phyloP scores from a whole-genome alignment of 257 asterid species.

The Pogostemon cablin region DNA sequence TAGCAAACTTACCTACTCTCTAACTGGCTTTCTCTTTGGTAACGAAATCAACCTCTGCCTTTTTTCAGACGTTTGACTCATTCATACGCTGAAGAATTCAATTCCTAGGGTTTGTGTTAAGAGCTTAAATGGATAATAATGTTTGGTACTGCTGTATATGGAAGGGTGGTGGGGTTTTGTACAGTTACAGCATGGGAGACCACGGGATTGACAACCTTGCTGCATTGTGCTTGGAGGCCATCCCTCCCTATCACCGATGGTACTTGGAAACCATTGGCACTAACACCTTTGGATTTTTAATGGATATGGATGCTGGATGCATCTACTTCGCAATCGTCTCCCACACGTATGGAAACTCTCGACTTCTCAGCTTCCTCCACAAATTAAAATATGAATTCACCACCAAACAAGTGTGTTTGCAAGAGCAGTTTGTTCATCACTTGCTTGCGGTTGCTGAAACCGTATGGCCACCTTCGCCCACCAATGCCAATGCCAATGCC shows the following conservation, averaged over 20 bases:
- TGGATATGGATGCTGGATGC: slow-evolving; percentile 44
- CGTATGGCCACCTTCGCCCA: not conserved
- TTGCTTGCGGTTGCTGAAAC: slow-evolving; percentile 39
- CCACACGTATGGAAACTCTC: slow-evolving; percentile 43
- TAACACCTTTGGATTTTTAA: slow-evolving; percentile 57
- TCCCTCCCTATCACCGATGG: slow-evolving; percentile 76
- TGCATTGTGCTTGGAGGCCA: slow-evolving; percentile 59
- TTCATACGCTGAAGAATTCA: too few relatives aligned
- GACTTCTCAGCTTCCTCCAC: slow-evolving; percentile 49
- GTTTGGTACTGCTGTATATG: slow-evolving; percentile 70
- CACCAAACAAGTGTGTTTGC: slow-evolving; percentile 43
- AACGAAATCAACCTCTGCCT: too few relatives aligned
- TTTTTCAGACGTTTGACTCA: too few relatives aligned
- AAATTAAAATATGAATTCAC: slow-evolving; percentile 61
- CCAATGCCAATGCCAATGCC: too few relatives aligned
- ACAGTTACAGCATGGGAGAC: slow-evolving; percentile 51
- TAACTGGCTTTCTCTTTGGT: too few relatives aligned
- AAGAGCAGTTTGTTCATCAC: slow-evolving; percentile 49
- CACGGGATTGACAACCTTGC: slow-evolving; percentile 55
- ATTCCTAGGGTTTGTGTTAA: too few relatives aligned
- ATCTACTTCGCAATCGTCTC: slow-evolving; percentile 66
- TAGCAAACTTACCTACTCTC: too few relatives aligned
- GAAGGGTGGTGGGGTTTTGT: slow-evolving; percentile 51
- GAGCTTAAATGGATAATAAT: too few relatives aligned
- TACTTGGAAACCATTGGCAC: slow-evolving; percentile 59